phyloP scores from a whole-genome alignment of 495 filamentous ascomycete genomes.

The Aspergillus kassunensis region DNA sequence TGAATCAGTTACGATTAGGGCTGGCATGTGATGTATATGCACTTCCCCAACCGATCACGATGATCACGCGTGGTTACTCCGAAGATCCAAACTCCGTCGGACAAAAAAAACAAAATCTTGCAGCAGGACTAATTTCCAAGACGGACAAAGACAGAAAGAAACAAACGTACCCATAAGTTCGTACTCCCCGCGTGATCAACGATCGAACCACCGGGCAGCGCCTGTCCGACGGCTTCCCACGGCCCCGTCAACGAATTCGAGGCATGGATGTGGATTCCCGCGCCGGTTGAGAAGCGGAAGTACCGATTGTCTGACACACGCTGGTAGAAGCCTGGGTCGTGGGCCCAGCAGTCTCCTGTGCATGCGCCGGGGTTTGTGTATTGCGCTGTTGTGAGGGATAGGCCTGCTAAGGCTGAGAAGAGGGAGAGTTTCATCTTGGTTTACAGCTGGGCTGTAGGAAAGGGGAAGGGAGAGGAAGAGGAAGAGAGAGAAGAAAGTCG shows the following conservation, averaged over 20 bases:
- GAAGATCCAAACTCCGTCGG: too few species aligned
- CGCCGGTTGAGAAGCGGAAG: constrained; percentile 68
- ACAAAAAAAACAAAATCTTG: too few species aligned
- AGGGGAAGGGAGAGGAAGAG: background rate
- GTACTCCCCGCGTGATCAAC: constrained; percentile 52
- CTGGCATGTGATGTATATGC: background rate
- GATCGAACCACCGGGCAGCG: constrained; percentile 51
- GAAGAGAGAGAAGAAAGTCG: background rate
- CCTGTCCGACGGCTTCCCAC: constrained; percentile 58
- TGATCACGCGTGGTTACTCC: too few species aligned
- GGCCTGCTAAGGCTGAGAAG: constrained; percentile 11
- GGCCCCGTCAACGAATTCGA: constrained; percentile 57
- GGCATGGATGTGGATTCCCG: constrained; percentile 55
- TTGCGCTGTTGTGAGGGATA: background rate
- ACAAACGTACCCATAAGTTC: constrained; percentile 54
- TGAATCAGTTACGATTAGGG: background rate
- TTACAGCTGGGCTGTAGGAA: background rate
- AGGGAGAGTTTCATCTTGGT: background rate
- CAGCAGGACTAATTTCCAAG: background rate
- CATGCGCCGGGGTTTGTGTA: constrained; percentile 55
- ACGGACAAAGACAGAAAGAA: background rate
- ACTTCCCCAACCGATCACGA: too few species aligned
- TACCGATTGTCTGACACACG: constrained; percentile 63
- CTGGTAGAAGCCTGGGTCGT: constrained; percentile 63
- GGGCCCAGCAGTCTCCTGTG: constrained; percentile 55